Conservation (phyloP, 805 yeast species). For the Spathaspora gorwiae region DNA sequence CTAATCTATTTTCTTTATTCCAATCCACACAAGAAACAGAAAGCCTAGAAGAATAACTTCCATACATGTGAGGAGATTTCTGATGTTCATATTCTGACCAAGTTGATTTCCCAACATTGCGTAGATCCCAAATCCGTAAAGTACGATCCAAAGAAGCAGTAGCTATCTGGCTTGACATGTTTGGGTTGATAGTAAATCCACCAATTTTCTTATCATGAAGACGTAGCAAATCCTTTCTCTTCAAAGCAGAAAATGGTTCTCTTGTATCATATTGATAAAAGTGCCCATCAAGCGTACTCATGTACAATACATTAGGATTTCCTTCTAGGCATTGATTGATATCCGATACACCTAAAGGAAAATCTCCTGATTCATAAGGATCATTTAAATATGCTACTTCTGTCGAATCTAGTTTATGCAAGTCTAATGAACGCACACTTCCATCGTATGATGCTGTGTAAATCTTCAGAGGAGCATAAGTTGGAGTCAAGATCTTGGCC, state of each 20-base stretch:
- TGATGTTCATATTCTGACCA: slow-evolving; percentile 48
- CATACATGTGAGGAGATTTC: slow-evolving; percentile 47
- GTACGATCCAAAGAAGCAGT: slow-evolving; percentile 89
- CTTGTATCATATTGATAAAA: slow-evolving; percentile 74
- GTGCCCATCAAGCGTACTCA: slow-evolving; percentile 77
- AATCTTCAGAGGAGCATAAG: slow-evolving; percentile 48
- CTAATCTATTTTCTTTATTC: slow-evolving; percentile 63
- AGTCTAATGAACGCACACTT: slow-evolving; percentile 67
- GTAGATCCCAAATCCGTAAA: slow-evolving; percentile 80
- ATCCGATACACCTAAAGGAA: slow-evolving; percentile 69
- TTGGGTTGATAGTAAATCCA: slow-evolving; percentile 77
- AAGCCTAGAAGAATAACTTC: slow-evolving; percentile 66
- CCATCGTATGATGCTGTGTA: slow-evolving; percentile 85
- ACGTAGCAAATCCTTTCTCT: slow-evolving; percentile 40
- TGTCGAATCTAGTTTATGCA: slow-evolving; percentile 52
- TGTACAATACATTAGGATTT: slow-evolving; percentile 53
- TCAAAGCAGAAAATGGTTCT: slow-evolving; percentile 26
- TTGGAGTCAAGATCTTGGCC: slow-evolving; percentile 55
- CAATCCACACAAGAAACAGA: slow-evolving; percentile 86
- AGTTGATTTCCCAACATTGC: slow-evolving; percentile 45
- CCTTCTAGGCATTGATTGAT: slow-evolving; percentile 45
- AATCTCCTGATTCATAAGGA: slow-evolving; percentile 43
- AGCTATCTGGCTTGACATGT: slow-evolving; percentile 58
- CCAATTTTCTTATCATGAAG: slow-evolving; percentile 91
- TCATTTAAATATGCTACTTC: slow-evolving; percentile 46